phyloP scores from a whole-genome alignment of 805 yeast species.

The Schizosaccharomyces lindneri region DNA sequence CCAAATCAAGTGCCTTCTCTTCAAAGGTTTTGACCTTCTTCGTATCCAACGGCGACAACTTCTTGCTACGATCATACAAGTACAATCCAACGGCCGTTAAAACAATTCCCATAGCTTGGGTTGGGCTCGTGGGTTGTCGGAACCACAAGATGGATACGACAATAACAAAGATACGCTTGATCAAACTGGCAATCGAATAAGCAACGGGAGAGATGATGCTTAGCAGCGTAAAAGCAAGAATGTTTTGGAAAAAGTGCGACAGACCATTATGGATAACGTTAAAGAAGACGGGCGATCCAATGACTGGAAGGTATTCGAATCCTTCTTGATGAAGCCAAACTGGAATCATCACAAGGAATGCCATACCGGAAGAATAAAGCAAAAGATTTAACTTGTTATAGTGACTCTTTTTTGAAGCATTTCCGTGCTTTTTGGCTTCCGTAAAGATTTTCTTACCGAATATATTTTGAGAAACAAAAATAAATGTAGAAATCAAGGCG shows the following conservation, averaged over 20 bases:
- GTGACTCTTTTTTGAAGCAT: constrained; percentile 13
- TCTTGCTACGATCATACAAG: constrained; percentile 3
- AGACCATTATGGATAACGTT: constrained; percentile 40
- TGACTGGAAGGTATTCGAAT: constrained; percentile 7
- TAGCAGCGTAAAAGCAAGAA: constrained; percentile 56
- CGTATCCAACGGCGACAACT: not conserved
- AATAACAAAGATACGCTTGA: constrained; percentile 71
- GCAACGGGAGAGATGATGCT: constrained; percentile 66
- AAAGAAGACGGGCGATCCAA: not conserved
- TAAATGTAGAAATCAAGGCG: constrained; percentile 41
- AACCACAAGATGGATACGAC: constrained; percentile 47
- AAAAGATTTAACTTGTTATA: constrained; percentile 66
- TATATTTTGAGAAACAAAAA: constrained; percentile 68
- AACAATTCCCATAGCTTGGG: constrained; percentile 20
- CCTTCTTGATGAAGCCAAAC: constrained; percentile 47
- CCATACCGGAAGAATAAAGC: constrained; percentile 52
- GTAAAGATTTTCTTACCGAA: constrained; percentile 67
- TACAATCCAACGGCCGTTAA: constrained; percentile 11
- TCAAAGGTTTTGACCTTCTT: not conserved
- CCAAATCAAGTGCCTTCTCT: not conserved
- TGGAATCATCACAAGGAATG: constrained; percentile 44
- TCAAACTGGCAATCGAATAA: constrained; percentile 64
- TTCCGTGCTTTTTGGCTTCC: constrained; percentile 7
- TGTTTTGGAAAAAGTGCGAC: constrained; percentile 55
- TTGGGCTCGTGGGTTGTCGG: constrained; percentile 19